A percentile compares a stretch with the other conserved stretches of the same genome.
Evolutionary conservation across 2,329 filamentous ascomycete species (phyloP).

Genomic region (Stachybotrys elegans): DNA sequence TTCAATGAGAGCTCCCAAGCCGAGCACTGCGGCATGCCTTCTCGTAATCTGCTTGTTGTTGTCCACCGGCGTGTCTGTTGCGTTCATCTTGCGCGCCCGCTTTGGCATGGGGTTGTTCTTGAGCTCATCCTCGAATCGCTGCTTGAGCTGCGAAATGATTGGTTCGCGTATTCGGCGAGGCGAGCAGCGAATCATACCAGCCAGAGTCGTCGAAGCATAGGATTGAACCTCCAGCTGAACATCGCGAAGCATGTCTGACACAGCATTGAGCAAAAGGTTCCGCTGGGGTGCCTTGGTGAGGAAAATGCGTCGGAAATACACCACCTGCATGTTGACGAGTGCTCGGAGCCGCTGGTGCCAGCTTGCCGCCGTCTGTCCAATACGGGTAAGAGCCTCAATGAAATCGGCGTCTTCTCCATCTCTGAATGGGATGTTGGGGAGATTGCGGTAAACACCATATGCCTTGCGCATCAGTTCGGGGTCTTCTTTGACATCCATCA

Average conservation of each 20-base stretch:
- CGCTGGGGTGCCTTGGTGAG: conserved; percentile 72
- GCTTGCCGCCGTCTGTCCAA: conserved; percentile 75
- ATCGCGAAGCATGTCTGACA: conserved; percentile 94
- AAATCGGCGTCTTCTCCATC: conserved; percentile 80
- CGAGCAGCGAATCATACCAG: conserved; percentile 97
- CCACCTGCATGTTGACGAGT: conserved; percentile 96
- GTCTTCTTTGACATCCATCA: conserved; percentile 99
- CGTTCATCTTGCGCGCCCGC: conserved; percentile 50
- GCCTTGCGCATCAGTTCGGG: conserved; percentile 90
- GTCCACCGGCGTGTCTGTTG: conserved; percentile 65
- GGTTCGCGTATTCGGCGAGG: conserved; percentile 72
- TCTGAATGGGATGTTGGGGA: conserved; percentile 91
- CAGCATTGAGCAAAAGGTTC: conserved; percentile 77
- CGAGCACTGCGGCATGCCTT: conserved; percentile 86
- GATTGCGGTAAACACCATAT: conserved; percentile 93
- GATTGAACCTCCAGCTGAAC: conserved; percentile 89
- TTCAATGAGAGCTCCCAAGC: conserved; percentile 84
- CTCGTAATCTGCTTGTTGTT: conserved; percentile 72
- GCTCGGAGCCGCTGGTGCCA: conserved; percentile 96
- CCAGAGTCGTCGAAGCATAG: conserved; percentile 85
- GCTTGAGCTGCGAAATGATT: conserved; percentile 70
- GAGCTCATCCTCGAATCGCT: conserved; percentile 75
- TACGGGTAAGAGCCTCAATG: conserved; percentile 78
- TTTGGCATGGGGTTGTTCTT: conserved; percentile 83
- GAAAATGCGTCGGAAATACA: conserved; percentile 96